Percentiles rank a stretch among this genome's conserved stretches.
Evolutionary conservation across 208 protist genomes (phyloP).

Genomic region (Trypanosoma melophagium): DNA sequence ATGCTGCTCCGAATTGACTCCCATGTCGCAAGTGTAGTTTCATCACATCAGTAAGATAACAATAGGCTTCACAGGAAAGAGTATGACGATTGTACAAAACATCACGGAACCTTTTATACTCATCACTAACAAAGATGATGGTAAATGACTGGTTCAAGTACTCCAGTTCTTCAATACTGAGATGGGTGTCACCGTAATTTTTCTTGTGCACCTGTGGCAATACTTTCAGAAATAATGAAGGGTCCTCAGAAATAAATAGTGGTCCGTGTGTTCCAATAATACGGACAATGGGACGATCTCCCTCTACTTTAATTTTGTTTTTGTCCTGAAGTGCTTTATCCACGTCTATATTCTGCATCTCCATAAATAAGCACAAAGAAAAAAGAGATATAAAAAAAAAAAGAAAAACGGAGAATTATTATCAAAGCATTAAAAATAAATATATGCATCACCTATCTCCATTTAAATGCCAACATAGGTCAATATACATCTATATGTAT

Average conservation of each 20-base stretch:
- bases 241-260: conserved; percentile 27
- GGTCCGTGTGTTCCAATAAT: conserved; percentile 17
- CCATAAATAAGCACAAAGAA: too few relatives aligned
- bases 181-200: conserved; percentile 24
- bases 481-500: too few relatives aligned
- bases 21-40: conserved; percentile 58
- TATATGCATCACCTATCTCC: too few relatives aligned
- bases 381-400: too few relatives aligned
- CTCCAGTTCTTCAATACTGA: conserved; percentile 59
- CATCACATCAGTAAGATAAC: conserved; percentile 36
- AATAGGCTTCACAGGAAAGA: conserved; percentile 47
- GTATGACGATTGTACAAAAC: conserved; percentile 24
- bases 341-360: too few relatives aligned
- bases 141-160: conserved; percentile 30
- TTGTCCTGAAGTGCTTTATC: neutral
- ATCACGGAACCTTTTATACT: conserved; percentile 16
- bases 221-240: conserved; percentile 7
- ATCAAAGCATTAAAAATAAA: too few relatives aligned
- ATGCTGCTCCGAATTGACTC: conserved; percentile 63
- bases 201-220: conserved; percentile 61
- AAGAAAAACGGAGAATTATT: too few relatives aligned
- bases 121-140: conserved; percentile 30
- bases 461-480: too few relatives aligned
- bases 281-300: conserved; percentile 10
- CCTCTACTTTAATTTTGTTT: neutral